phyloP scores from a whole-genome alignment of 2,329 filamentous ascomycete genomes.

The Exophiala aquamarina region DNA sequence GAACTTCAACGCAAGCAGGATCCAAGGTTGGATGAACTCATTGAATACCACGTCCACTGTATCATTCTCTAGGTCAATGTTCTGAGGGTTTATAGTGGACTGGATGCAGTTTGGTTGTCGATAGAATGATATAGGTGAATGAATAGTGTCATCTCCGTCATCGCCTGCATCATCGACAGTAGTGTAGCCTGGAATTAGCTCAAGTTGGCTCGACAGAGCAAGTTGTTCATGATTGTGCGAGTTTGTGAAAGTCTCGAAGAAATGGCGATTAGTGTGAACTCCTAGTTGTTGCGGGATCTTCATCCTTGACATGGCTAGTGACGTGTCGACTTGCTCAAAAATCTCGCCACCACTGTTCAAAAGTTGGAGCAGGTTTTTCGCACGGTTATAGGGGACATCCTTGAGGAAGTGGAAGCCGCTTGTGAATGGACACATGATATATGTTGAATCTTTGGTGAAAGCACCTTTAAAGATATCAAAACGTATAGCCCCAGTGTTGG shows the following conservation, averaged over 20 bases:
- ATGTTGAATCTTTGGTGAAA: constrained; percentile 86
- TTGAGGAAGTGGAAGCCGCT: constrained; percentile 75
- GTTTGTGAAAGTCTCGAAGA: not conserved
- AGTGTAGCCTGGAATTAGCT: constrained; percentile 74
- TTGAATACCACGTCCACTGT: constrained; percentile 86
- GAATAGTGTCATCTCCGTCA: constrained; percentile 89
- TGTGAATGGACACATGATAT: constrained; percentile 82
- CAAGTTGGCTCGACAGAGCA: constrained; percentile 25
- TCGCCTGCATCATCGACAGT: constrained; percentile 79
- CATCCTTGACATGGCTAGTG: constrained; percentile 30
- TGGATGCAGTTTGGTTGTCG: constrained; percentile 81
- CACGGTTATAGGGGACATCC: constrained; percentile 76
- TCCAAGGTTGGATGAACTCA: constrained; percentile 83
- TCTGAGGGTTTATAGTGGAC: constrained; percentile 56
- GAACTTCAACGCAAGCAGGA: constrained; percentile 71
- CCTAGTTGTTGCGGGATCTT: constrained; percentile 47
- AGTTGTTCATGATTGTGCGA: constrained; percentile 28
- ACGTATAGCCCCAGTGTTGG: constrained; percentile 87
- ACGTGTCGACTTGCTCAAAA: constrained; percentile 40
- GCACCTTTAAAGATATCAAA: constrained; percentile 94
- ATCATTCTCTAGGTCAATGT: constrained; percentile 53
- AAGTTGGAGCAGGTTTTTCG: constrained; percentile 64
- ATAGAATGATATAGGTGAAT: constrained; percentile 73
- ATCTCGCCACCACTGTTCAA: constrained; percentile 60
- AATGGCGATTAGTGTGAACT: constrained; percentile 21